Evolutionary conservation across 805 yeast species (phyloP).

Genomic region (Yueomyces sinensis): DNA sequence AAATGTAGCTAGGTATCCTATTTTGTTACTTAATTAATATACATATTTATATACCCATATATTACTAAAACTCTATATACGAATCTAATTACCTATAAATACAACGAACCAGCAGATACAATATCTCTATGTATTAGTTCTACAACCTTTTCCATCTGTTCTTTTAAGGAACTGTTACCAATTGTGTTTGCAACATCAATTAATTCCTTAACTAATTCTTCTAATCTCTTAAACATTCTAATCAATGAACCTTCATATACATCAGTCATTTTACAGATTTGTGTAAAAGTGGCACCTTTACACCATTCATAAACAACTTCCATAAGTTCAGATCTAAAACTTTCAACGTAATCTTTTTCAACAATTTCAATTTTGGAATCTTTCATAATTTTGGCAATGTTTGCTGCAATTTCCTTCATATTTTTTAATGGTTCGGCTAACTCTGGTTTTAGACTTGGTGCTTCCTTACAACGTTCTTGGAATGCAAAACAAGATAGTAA

Average conservation of each 20-base stretch:
- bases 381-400: constrained; percentile 77
- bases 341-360: constrained; percentile 86
- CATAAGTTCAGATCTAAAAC: constrained; percentile 88
- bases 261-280: constrained; percentile 97
- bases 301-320: constrained; percentile 97
- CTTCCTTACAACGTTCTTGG: constrained; percentile 88
- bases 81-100: constrained; percentile 31
- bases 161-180: constrained; percentile 77
- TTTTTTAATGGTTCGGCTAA: constrained; percentile 84
- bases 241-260: constrained; percentile 95
- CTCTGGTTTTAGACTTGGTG: constrained; percentile 76
- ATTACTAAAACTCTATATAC: no score
- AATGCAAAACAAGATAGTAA: constrained; percentile 88
- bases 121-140: constrained; percentile 89
- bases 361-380: constrained; percentile 84
- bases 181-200: constrained; percentile 86
- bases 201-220: constrained; percentile 85
- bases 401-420: constrained; percentile 80
- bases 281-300: constrained; percentile 89
- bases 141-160: constrained; percentile 76
- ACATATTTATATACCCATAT: no score
- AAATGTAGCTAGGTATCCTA: no score
- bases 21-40: no score
- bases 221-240: constrained; percentile 87
- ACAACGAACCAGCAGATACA: constrained; percentile 92